Evolutionary conservation across 805 yeast genomes (phyloP), one percentile per base, ranked within the genome.

Genomic region (Kuraishia cidri): DNA sequence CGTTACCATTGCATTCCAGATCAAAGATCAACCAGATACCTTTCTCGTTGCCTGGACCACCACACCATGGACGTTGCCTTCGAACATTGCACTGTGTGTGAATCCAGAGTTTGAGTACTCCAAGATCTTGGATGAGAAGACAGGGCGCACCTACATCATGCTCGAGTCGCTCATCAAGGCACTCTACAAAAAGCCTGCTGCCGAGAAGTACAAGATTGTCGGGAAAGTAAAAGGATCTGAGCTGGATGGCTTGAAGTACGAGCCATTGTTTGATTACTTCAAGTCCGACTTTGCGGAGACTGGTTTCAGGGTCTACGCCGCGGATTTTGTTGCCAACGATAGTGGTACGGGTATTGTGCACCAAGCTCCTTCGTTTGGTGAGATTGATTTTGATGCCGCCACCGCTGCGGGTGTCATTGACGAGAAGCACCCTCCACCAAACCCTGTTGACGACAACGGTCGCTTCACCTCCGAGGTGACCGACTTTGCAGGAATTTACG

Each of bases 271-370:
- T 57, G 73, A 77, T 49, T 92, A 74, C 64, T 92, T 87, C 52
- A 66, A 70, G 45, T 87, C 85, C 24, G 60, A 70, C 39, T 90
- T 75, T 64, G 68, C 75, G 52, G 88, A 77, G 30, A 63, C 73
- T 38, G 97, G 82, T 9, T 92, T 85, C 71, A 72, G 71, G 51
- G 95, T 92, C 45, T 75, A 85, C 47, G 63, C 69, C 38, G 96
- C 79, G 37, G 81, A 72, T 46, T 92, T 83, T 51, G 98, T 92
- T 48, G 75, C 95, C 31, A 77, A 69, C 42, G 98, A 92, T 44
- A 81, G 94, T 29, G 99, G 99, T 86, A 84, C 98, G 35, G 99
- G 99, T 78, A 76, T 92, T 53, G 99, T 92, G 40, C 98, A 92
- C 61, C 95, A 88, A 58, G 77, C 98, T 31, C 98, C 99, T 42